Evolutionary conservation across 2,329 filamentous ascomycete species (phyloP).

Genomic region (Phialophora verrucosa): DNA sequence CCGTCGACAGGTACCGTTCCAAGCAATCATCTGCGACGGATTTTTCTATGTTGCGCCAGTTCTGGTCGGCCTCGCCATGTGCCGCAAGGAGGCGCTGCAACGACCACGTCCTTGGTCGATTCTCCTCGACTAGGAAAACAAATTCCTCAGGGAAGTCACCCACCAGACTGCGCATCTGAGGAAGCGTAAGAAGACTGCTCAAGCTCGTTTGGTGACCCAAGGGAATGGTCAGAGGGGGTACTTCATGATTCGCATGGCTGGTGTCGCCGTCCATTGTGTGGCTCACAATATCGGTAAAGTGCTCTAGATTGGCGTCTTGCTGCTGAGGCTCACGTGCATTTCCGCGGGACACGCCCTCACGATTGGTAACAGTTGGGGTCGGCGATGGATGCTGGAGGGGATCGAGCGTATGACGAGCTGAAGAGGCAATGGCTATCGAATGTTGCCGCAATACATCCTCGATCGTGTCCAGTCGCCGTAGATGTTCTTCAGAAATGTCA

Average conservation of each 20-base stretch:
- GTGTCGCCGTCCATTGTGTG: not conserved
- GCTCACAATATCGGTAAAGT: not conserved
- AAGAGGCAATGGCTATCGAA: not conserved
- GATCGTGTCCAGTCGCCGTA: not conserved
- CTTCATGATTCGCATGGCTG: not conserved
- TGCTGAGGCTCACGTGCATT: not conserved
- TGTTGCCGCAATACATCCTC: not conserved
- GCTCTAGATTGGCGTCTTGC: not conserved
- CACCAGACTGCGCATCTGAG: constrained; percentile 3
- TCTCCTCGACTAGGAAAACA: not conserved
- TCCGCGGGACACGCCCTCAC: not conserved
- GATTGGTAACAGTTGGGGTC: not conserved
- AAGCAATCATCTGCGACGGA: not conserved
- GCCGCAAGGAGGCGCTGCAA: not conserved
- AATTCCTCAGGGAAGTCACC: not conserved
- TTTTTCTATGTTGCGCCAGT: not conserved
- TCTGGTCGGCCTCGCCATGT: not conserved
- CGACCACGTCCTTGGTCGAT: not conserved
- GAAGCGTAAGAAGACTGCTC: constrained; percentile 16
- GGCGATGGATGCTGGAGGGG: not conserved
- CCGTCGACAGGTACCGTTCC: not conserved
- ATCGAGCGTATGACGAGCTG: not conserved
- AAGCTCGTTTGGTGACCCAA: constrained; percentile 23
- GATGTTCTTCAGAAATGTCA: not conserved
- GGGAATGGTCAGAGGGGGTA: constrained; percentile 17